These are phyloP conservation scores for Strobilomyces echinocephalus DNA, from an alignment of 768 basidiomycete species.

Conservation along the genomic window DNA sequence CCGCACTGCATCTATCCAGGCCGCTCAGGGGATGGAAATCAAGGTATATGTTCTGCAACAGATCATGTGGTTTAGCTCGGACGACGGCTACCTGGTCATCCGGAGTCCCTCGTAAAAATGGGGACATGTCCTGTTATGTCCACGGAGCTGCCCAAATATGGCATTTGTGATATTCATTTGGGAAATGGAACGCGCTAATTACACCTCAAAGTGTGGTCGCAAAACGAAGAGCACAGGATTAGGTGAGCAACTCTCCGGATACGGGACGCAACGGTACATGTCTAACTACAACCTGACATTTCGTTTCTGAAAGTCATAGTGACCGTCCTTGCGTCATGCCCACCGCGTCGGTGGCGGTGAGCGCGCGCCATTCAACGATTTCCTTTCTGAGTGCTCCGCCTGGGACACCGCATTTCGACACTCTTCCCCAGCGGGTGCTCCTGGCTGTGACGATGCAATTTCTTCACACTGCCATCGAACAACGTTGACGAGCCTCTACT, in stretches of 20 bases:
- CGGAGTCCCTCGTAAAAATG: slow-evolving; percentile 3
- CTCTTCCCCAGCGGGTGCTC: slow-evolving; percentile 21
- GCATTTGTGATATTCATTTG: not conserved
- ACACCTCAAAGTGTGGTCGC: not conserved
- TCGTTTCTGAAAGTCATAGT: slow-evolving; percentile 8
- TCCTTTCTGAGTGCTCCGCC: slow-evolving; percentile 30
- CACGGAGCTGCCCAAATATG: not conserved
- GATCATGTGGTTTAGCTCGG: slow-evolving; percentile 11
- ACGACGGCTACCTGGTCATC: slow-evolving; percentile 18
- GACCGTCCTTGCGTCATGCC: slow-evolving; percentile 23
- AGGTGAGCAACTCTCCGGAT: slow-evolving; percentile 15
- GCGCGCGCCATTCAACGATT: slow-evolving; percentile 17
- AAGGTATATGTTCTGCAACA: slow-evolving; percentile 4
- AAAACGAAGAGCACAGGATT: slow-evolving; percentile 22
- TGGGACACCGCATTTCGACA: slow-evolving; percentile 25
- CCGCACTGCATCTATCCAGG: slow-evolving; percentile 17
- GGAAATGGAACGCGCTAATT: not conserved
- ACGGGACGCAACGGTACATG: slow-evolving; percentile 13
- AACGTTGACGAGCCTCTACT: slow-evolving; percentile 18
- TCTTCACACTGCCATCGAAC: slow-evolving; percentile 30
- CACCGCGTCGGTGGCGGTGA: slow-evolving; percentile 29
- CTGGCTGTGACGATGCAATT: slow-evolving; percentile 32
- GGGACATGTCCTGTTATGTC: slow-evolving; percentile 1
- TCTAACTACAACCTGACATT: slow-evolving; percentile 6
- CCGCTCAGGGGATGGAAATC: slow-evolving; percentile 3